phyloP scores from a whole-genome alignment of 768 basidiomycete species.

The Auriscalpium vulgare region DNA sequence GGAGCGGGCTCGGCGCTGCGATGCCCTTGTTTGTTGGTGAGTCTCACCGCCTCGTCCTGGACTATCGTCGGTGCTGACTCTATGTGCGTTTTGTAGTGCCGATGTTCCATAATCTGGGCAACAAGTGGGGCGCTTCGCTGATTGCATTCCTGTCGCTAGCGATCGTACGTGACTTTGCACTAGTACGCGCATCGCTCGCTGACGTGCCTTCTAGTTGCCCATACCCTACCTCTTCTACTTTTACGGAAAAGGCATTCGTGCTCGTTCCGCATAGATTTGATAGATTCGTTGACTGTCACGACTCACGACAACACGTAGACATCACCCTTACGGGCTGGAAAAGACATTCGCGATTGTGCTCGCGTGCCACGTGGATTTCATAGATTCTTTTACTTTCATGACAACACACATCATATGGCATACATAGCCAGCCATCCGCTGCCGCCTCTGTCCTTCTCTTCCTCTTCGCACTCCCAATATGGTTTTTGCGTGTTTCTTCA shows the following conservation, averaged over 20 bases:
- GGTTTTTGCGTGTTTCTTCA: too few relatives aligned
- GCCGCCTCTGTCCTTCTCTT: too few relatives aligned
- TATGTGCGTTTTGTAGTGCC: constrained; percentile 12
- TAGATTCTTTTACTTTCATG: too few relatives aligned
- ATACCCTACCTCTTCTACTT: constrained; percentile 34
- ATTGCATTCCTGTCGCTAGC: constrained; percentile 29
- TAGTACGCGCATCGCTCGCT: not conserved
- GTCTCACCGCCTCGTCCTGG: not conserved
- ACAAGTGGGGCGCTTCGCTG: constrained; percentile 30
- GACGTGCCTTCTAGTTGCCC: constrained; percentile 2
- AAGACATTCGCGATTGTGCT: too few relatives aligned
- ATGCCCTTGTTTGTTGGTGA: constrained; percentile 26
- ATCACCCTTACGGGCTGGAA: too few relatives aligned
- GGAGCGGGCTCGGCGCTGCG: too few relatives aligned
- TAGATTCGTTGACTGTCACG: too few relatives aligned
- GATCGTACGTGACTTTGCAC: constrained; percentile 19
- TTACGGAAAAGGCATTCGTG: constrained; percentile 29
- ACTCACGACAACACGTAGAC: too few relatives aligned
- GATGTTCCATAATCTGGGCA: constrained; percentile 33
- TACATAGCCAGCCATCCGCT: too few relatives aligned
- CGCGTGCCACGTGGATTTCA: too few relatives aligned
- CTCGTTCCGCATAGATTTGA: constrained; percentile 17
- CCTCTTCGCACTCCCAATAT: too few relatives aligned
- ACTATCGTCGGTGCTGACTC: not conserved
- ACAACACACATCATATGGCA: too few relatives aligned